Percentiles rank a stretch among this genome's conserved stretches.
Evolutionary conservation across 345 rosid genomes (phyloP).

Genomic region (Abelmoschus esculentus): DNA sequence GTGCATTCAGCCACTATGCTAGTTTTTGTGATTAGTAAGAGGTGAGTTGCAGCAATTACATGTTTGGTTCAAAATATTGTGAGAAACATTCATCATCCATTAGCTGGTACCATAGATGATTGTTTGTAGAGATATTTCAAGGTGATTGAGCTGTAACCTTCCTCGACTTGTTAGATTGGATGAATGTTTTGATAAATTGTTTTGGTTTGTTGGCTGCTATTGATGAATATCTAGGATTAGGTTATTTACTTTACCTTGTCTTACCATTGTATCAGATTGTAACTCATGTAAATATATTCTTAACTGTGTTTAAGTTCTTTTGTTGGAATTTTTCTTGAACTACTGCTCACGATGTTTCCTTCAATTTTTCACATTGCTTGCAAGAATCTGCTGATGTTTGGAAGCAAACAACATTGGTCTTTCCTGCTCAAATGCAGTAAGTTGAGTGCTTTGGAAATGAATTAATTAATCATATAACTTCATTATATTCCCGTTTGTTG

Average conservation of each 20-base stretch:
- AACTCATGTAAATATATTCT: not conserved
- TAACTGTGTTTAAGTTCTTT: not conserved
- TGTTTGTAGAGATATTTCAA: no score
- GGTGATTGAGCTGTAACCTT: not conserved
- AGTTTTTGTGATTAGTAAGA: not conserved
- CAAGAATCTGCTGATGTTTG: no score
- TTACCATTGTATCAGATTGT: not conserved
- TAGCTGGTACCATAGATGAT: not conserved
- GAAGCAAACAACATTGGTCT: no score
- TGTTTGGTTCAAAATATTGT: not conserved
- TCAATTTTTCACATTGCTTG: no score
- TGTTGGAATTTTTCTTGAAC: not conserved
- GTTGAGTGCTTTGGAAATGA: no score
- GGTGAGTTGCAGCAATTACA: not conserved
- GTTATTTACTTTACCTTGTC: no score
- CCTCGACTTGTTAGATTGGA: not conserved
- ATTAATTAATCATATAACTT: no score
- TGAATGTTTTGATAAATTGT: not conserved
- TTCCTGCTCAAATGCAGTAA: no score
- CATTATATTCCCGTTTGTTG: no score
- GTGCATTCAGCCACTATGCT: not conserved
- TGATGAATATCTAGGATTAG: no score
- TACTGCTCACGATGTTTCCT: no score
- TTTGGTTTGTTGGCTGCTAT: no score
- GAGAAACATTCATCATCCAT: slow-evolving; percentile 1